Evolutionary conservation across 1,139 yeast genomes (phyloP), one percentile per base, ranked within the genome.

Genomic region (Pichia sp.): DNA sequence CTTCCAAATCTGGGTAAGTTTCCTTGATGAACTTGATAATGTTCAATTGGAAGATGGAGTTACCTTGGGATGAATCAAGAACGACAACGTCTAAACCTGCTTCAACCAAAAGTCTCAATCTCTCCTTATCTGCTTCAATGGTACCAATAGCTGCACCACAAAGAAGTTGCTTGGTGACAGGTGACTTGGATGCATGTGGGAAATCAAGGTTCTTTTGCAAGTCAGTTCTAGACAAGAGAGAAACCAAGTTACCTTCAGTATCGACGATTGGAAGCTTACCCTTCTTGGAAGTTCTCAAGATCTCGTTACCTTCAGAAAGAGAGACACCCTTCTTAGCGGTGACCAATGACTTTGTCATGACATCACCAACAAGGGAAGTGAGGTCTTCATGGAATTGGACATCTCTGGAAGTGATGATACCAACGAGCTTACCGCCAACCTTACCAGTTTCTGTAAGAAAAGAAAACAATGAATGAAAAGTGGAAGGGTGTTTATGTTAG

Each of bases 111-210:
- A 81, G 74, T 44, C 62, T 62, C 56, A 91, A 74, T 69, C 99
- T 86, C 55, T 73, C 81, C 59, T 74, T 83, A 67, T 91, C 98
- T 53, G 86, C 81, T 32, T 76, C 82, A 46, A 94, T 72, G 47
- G 98, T 91, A 64, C 98, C 98, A 59, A 91, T 77, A 46, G 98
- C 94, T 52, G 98, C 99, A 73, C 98, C 98, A 74, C 96, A 86
- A 57, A 93, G 74, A 61, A 91, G 75, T 69, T 91, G 99, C 73
- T 91, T 91, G 41, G 97, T 85, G 53, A 80, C 72, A 57, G 77
- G 81, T 29, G 95, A 83, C 70, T 91, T 91, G 48, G 97, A 87
- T 43, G 98, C 97, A 50, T 79, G 71, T 53, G 99, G 99, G 69
- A 74, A 91, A 60, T 76, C 74, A 69, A 83, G 83, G 68, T 93